Percentiles rank a stretch among this genome's conserved stretches.
Evolutionary conservation across 495 filamentous ascomycete species (phyloP).

Genomic region (Bacidia gigantensis): DNA sequence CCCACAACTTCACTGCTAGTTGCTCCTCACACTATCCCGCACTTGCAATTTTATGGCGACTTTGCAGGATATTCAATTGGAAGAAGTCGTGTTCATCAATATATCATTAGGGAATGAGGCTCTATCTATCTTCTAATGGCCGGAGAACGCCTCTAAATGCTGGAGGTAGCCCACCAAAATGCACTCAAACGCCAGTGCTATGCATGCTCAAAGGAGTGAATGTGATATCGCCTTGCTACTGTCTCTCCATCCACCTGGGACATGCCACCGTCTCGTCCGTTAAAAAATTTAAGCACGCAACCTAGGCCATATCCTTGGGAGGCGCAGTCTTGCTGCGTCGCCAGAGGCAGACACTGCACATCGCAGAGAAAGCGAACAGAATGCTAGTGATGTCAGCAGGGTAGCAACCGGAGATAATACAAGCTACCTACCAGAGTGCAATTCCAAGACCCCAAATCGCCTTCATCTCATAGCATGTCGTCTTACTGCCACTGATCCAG

Average conservation of each 20-base stretch:
- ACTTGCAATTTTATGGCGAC: too few species aligned
- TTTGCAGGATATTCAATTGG: too few species aligned
- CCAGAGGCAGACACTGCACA: slow-evolving; percentile 47
- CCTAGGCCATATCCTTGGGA: slow-evolving; percentile 24
- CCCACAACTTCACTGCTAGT: too few species aligned
- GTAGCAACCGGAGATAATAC: neutral
- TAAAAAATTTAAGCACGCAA: neutral
- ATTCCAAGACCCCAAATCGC: slow-evolving; percentile 81
- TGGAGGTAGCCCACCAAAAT: too few species aligned
- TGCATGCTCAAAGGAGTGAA: too few species aligned
- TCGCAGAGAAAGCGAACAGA: slow-evolving; percentile 52
- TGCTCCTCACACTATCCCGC: too few species aligned
- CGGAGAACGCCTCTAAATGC: too few species aligned
- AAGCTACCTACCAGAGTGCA: slow-evolving; percentile 49
- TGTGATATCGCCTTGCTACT: too few species aligned
- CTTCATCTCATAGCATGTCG: slow-evolving; percentile 75
- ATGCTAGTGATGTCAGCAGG: slow-evolving; percentile 31
- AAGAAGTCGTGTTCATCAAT: too few species aligned
- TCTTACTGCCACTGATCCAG: slow-evolving; percentile 52
- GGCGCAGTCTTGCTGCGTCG: slow-evolving; percentile 32
- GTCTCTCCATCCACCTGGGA: neutral
- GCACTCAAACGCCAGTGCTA: too few species aligned
- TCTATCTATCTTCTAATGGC: too few species aligned
- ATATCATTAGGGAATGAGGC: too few species aligned
- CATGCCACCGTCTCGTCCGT: neutral